These are phyloP conservation scores for Zea luxurians DNA, from an alignment of 176 grass and related monocot genomes.

Conservation along the genomic window DNA sequence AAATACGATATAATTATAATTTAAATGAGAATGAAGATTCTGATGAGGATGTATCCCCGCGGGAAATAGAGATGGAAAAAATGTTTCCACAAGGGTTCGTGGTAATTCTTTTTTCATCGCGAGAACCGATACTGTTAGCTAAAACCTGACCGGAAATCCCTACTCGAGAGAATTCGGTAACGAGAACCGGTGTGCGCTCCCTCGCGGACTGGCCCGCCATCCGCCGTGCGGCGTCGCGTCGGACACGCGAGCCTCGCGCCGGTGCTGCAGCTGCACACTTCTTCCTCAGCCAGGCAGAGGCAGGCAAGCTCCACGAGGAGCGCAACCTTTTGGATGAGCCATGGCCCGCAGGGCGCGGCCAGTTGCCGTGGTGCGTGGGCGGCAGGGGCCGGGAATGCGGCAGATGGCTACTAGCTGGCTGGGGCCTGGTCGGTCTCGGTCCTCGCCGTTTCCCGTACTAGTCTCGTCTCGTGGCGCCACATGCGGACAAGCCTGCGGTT, in stretches of 20 bases:
- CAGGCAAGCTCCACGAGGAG: neutral
- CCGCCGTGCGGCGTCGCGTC: no score
- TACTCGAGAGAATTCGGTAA: no score
- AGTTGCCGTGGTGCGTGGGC: slow-evolving; percentile 17
- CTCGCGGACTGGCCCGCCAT: no score
- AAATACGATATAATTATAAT: no score
- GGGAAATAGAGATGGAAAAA: no score
- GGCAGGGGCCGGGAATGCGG: slow-evolving; percentile 14
- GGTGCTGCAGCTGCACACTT: neutral
- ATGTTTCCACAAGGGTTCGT: no score
- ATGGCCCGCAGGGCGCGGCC: neutral
- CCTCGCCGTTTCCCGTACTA: neutral
- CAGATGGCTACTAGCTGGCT: neutral
- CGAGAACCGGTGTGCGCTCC: no score
- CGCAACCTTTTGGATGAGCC: neutral
- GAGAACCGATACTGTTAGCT: no score
- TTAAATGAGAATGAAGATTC: no score
- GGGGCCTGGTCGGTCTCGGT: neutral
- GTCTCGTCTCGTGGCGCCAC: slow-evolving; percentile 44
- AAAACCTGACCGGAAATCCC: no score
- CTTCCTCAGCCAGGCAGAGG: neutral
- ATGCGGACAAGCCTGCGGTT: slow-evolving; percentile 29
- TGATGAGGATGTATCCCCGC: no score
- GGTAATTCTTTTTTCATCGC: no score
- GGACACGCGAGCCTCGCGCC: neutral